Evolutionary conservation across 2,329 filamentous ascomycete genomes (phyloP), one percentile per base, ranked within the genome.

Genomic region (Alternaria triticimaculans): DNA sequence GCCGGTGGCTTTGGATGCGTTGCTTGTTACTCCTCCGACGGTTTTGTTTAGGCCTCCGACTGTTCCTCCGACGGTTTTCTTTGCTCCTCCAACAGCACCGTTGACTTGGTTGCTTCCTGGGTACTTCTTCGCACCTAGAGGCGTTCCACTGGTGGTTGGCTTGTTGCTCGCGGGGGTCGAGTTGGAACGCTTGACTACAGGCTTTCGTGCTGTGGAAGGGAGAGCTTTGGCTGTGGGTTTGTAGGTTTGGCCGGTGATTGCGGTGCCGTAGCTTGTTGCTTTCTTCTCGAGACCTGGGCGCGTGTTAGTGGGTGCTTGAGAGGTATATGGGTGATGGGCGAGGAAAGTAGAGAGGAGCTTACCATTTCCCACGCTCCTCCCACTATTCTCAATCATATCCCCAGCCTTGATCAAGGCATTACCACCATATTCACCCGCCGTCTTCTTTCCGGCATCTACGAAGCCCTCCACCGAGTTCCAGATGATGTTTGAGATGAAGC

Each of bases 401-500:
- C 79, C 79, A 9, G 76, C 78, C 59, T 78, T 79, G 50, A 78
- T 78, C 63, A 80, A 62, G 2, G 77, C 78, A 64, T 80, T 76
- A 6, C 79, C 79, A 4, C 78, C 79, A 63, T 74, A 81, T 53
- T 76, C 78, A 8, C 79, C 79, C 15, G 72, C 78, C 9, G 77
- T 74, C 28, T 75, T 70, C 55, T 72, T 79, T 11, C 77, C 78
- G 1, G 76, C 77, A 43, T 80, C 77, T 2, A 80, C 77, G 51
- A 80, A 80, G 3, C 79, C 79, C 21, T 73, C 72, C 15, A 81
- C 74, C 20, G 75, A 78, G 63, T 79, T 79, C 72, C 76, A 77
- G 33, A 81, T 63, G 49, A 81, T 80, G 60, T 80, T 79, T 58
- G 74, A 69, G 43, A 81, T 73, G 60, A 80, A 80, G 48, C 68